Conservation (phyloP, 78 protist genomes). For the Pelomyxa schiedti region DNA sequence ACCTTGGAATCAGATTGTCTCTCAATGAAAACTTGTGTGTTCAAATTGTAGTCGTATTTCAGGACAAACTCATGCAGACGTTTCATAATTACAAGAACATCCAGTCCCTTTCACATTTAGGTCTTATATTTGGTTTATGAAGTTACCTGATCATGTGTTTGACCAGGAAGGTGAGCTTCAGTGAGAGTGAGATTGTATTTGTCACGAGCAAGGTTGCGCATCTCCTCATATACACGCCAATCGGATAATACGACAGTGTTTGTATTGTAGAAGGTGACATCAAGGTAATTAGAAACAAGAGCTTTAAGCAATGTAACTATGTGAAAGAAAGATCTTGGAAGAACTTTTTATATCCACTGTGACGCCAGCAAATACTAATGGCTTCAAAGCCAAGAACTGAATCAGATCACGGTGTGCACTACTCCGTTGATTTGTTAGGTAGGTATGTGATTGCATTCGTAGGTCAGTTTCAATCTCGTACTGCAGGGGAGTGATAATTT, state of each 20-base stretch:
- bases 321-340: background rate
- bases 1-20: slow-evolving; percentile 41
- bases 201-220: slow-evolving; percentile 76
- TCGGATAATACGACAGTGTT: slow-evolving; percentile 75
- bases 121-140: background rate
- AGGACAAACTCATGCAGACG: slow-evolving; percentile 87
- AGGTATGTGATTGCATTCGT: slow-evolving; percentile 63
- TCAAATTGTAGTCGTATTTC: slow-evolving; percentile 82
- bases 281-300: slow-evolving; percentile 63
- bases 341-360: slow-evolving; percentile 28
- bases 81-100: slow-evolving; percentile 87
- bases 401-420: slow-evolving; percentile 47
- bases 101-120: slow-evolving; percentile 78
- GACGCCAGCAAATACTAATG: slow-evolving; percentile 33
- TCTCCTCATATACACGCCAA: slow-evolving; percentile 87
- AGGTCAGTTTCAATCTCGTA: slow-evolving; percentile 74
- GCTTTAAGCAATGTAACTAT: background rate
- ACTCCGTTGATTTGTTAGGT: slow-evolving; percentile 43
- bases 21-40: slow-evolving; percentile 85
- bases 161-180: slow-evolving; percentile 75
- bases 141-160: slow-evolving; percentile 63
- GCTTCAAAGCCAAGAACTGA: slow-evolving; percentile 35
- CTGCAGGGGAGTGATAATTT: slow-evolving; percentile 66
- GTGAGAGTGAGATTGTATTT: slow-evolving; percentile 62
- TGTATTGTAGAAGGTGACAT: slow-evolving; percentile 83